Evolutionary conservation across 441 rosid genomes (phyloP), one percentile per base, ranked within the genome.

Genomic region (Aquilaria agallochum): DNA sequence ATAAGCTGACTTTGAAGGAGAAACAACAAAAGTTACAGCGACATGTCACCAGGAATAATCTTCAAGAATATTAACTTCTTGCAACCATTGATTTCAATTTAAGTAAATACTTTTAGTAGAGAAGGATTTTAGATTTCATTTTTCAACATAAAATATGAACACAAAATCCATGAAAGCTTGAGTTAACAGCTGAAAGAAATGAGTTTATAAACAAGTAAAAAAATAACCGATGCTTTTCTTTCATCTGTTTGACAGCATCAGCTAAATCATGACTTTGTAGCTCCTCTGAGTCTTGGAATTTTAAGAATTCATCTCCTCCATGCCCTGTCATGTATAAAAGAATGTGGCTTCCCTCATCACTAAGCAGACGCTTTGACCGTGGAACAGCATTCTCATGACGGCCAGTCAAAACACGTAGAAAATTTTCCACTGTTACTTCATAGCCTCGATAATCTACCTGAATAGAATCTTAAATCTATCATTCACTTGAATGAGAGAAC

Each of bases 181-280:
- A 36, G 42, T 36, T 44, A 68, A 66, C 52, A 58, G 30, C 59
- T 56, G 55, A 55, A 56, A 70, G 59, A 56, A 27, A 53, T 55
- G 1, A 67, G 42, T 45, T 34, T 20, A 52, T 64, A 8, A 36
- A 50, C 36, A 36, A 58, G 31, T 65, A 50, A 55, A 53, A n/a
- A 30, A 59, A 33, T 65, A 62, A 95, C 95, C 92, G 82, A 63
- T 46, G 85, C 83, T 95, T 92, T 71, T 95, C 99, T 78, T 95
- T 95, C 98, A 95, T 92, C 76, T 95, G 99, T 76, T 88, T 95
- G 63, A 95, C 93, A 59, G 92, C 98, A 88, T 95, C 99, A 63
- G 99, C 98, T 78, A 95, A 85, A 82, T 95, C 99, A 65, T 95
- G 98, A 79, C 98, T 95, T 65, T 95, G 98, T 52, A 95, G 95